Base-by-base conservation (phyloP, 2,329 filamentous ascomycete species). In the Lojkania enalia region DNA sequence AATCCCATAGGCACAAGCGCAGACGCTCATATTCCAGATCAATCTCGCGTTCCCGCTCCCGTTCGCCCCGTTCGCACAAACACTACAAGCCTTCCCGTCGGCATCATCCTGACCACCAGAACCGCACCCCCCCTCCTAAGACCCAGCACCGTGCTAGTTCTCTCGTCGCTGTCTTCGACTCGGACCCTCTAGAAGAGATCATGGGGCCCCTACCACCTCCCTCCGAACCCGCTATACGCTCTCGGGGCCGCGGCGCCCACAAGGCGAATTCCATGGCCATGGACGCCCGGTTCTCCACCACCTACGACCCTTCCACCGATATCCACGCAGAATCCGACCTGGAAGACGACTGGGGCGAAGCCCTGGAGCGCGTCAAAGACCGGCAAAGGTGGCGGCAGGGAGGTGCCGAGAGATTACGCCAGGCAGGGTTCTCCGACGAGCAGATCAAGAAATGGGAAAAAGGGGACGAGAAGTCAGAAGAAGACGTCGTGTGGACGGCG, bases 351-450 rank as follows among this genome's bases (percentile, higher is more conserved):
- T 96, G 90, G 90, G 87, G 88, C 33, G 82, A 88, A 57, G 84
- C 87, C 1, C 75, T 94, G 1, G 90, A 95, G 69, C 84, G 85
- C 3, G 77, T 89, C 44, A 81, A 86, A 29, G 90, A 95, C 64
- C 83, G 89, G n/a, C 82, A 88, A 54, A 85, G 84, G 54, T 90
- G 87, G 82, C 84, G 83, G 59, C 78, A 84, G 51, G 82, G 85
- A 55, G 88, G 90, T 20, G 87, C 87, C 5, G 85, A 90, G 40
- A 76, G 90, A 46, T 72, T 96, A 48, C 83, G 83, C 23, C 82
- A 81, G 15, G 90, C 88, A 0, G 91, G 90, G 0, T 95, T 95
- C 61, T 83, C 81, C 1, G 87, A 90, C 13, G 81, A 83, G 3
- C 82, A 90, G 58, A 82, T 96, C 46, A 77, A 79, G 57, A 84